Evolutionary conservation across 306 rosid species (phyloP), one percentile per base, ranked within the genome.

Genomic region (Lathyrus aphaca): DNA sequence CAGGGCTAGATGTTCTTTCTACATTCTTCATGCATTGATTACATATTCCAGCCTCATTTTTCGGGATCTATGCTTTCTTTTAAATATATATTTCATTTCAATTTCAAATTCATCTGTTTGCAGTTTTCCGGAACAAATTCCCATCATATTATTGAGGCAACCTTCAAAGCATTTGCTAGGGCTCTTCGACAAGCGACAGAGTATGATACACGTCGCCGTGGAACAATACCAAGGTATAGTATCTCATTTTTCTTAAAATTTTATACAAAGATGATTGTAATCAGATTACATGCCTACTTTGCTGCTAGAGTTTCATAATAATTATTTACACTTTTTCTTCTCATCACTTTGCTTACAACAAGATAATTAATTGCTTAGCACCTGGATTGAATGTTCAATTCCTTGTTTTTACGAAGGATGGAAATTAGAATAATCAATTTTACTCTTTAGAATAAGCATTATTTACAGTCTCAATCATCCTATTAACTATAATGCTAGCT

Each of bases 161-260:
- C 99, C 54, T 94, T 91, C 82, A 94, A 94, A 83, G 99, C 95
- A 61, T 91, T 94, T 88, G 96, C 97, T 14, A 86, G 99, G 81
- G 96, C 99, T 82, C 92, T 94, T 59, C 79, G 96, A 73, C 96
- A 87, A 87, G 99, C 97, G 39, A 86, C 96, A 27, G 92, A 84
- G 80, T 78, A 79, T 74, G 98, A 94, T 53, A 84, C 87, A 21
- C 95, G 96, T 61, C 96, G 96, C 45, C 86, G 8, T 6, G 96
- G 92, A 74, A 85, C 89, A 5, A 78, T 94, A 54, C 96, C 97
- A 74, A 94, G 99, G 97, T 94, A 61, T 76, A 74, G 21, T 74
- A 54, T 71, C 77, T 50, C 64, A 30, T 19, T 18, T 50, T 17
- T 8, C 17, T 7, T 23, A 1, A 1, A 14, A 25, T 8, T 3